Base-by-base conservation (phyloP, 2,329 filamentous ascomycete genomes). In the Neodidymelliopsis sp. region DNA sequence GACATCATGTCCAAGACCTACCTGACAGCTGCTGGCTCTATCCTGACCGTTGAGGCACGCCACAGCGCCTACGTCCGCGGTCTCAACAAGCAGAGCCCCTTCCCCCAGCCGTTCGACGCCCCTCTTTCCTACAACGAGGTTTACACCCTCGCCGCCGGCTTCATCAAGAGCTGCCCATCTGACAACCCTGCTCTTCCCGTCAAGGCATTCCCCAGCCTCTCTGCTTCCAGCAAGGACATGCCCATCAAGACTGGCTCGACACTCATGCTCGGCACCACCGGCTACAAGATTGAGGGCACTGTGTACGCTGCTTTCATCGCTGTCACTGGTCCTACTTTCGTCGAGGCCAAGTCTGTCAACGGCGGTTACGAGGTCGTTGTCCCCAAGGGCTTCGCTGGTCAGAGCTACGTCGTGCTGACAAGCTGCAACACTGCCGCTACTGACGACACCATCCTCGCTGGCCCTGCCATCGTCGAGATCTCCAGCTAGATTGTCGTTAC, bases 41-140 rank as follows among this genome's bases (percentile, higher is more conserved):
- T 89, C 62, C 75, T 89, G 24, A 83, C 83, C 22, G 80, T 87
- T 46, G 85, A 88, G 62, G 79, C 85, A 23, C 80, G 85, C 8
- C 85, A 89, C 74, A 81, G 80, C 2, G 75, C 86, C 4, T 86
- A 85, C 73, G 74, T 87, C 56, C 82, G 85, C 41, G 69, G 74
- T 22, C 73, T 73, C 8, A 70, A 79, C 13, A 69, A 74, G 37
- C 65, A 83, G 59, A 68, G 70, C 4, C 82, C 84, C 2, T 85
- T 84, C 62, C 74, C 85, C 1, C 77, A 83, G 56, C 71, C 84
- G 6, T 86, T 85, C 55, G 85, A 87, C 55, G 77, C 79, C 18
- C 82, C 84, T 0, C 76, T 88, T 27, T 70, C 73, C 56, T 77
- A 81, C 63, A 79, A 85, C 67, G 72, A 80, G 60, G 84, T 88